These are phyloP conservation scores for Tricholoma sp. DNA, from an alignment of 768 basidiomycete species.

Conservation along the genomic window DNA sequence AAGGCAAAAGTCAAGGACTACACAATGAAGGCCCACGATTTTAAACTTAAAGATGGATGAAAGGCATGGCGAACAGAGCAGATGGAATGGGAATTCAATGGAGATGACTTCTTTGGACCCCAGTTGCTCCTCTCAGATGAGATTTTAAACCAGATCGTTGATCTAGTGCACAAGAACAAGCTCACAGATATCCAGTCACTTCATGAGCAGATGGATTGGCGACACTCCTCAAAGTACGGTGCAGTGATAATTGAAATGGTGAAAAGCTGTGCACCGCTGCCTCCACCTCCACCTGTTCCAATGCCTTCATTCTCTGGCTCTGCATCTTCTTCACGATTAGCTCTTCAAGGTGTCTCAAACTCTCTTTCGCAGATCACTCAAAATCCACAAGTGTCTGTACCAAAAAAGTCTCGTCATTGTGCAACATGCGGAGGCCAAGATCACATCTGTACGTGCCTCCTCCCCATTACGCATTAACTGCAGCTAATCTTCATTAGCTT, in stretches of 20 bases:
- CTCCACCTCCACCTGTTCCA: background rate
- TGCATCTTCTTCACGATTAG: background rate
- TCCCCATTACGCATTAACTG: background rate
- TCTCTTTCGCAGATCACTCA: background rate
- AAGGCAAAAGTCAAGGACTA: background rate
- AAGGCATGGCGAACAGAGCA: slow-evolving; percentile 12
- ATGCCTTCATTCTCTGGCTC: background rate
- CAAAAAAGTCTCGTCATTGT: background rate
- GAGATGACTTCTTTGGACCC: slow-evolving; percentile 10
- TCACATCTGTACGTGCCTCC: background rate
- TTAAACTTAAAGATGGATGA: slow-evolving; percentile 1
- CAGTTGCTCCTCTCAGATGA: slow-evolving; percentile 16
- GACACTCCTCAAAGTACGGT: slow-evolving; percentile 2
- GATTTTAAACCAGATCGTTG: slow-evolving; percentile 21
- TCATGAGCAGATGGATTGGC: slow-evolving; percentile 19
- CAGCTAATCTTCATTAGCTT: background rate
- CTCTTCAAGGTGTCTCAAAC: no score
- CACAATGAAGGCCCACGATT: slow-evolving; percentile 1
- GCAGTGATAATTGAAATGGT: background rate
- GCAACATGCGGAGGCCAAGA: background rate
- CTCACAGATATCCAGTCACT: slow-evolving; percentile 11
- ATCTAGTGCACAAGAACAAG: slow-evolving; percentile 18
- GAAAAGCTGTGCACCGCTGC: background rate
- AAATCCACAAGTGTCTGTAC: background rate
- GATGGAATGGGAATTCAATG: slow-evolving; percentile 1